Base-by-base conservation (phyloP, 2,329 filamentous ascomycete species). In the Calonectria fujianensis region DNA sequence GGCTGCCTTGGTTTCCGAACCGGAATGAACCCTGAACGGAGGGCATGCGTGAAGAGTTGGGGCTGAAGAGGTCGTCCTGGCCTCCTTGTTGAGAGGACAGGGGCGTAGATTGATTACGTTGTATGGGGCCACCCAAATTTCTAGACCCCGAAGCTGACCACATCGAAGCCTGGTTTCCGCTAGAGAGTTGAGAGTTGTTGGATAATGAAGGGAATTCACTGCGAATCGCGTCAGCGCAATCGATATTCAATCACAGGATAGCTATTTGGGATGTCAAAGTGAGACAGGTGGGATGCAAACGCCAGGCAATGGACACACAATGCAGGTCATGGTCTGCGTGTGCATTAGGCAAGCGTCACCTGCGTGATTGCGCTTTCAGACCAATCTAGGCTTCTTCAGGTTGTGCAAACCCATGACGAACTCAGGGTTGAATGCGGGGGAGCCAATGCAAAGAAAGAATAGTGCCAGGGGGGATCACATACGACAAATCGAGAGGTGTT, bases 161-260 rank as follows among this genome's bases (percentile, higher is more conserved):
- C 84, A 92, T 86, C 7, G 89, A 89, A 18, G 87, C 84, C 75
- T 88, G 88, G 59, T 82, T 88, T 9, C 87, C 83, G 73, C 83
- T 89, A 35, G 88, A 85, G 54, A 91, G 83, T 80, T 91, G 90
- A 57, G 90, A 86, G 76, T 90, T 92, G 80, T 91, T 92, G 67
- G 91, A 93, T 78, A 94, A 84, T 29, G 91, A 92, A 11, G 92
- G 92, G 70, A 94, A 94, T 81, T 94, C 92, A 75, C 92, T 94
- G 75, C n/a, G n/a, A n/a, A 59, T 50, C 39, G 31, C 39, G 63
- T 72, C n/a, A 52, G 63, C 31, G 41, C 27, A 52, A 70, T 45
- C 32, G 11, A 31, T 20, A 32, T 27, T 51, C 27, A 41, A 41
- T 39, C 31, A 29, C 7, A 20, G 11, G 24, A 29, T 6, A 10